Evolutionary conservation across 2,329 filamentous ascomycete species (phyloP).

Genomic region (Fusarium chaquense): DNA sequence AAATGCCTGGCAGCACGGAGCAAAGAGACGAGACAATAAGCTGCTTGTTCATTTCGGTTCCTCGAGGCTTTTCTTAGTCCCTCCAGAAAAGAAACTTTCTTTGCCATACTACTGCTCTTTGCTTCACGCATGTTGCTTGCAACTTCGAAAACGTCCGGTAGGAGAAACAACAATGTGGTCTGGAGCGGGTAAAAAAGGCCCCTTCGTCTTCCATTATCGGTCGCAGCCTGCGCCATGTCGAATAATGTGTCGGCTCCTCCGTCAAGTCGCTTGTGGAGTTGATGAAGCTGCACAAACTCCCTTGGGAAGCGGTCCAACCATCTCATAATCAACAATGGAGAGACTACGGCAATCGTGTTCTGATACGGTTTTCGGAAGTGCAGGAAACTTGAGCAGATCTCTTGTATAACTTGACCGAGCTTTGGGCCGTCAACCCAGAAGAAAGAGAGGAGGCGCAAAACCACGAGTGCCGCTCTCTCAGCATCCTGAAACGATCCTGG

Average conservation of each 20-base stretch:
- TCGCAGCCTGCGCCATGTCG: slow-evolving; percentile 74
- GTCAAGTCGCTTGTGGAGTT: slow-evolving; percentile 70
- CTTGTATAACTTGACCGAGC: slow-evolving; percentile 71
- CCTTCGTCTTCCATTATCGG: slow-evolving; percentile 68
- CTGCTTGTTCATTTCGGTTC: slow-evolving; percentile 74
- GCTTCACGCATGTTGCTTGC: slow-evolving; percentile 74
- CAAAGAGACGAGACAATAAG: slow-evolving; percentile 73
- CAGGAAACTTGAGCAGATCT: slow-evolving; percentile 74
- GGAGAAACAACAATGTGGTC: slow-evolving; percentile 70
- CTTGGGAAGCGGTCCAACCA: slow-evolving; percentile 75
- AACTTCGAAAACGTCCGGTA: slow-evolving; percentile 77
- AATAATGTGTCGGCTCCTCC: slow-evolving; percentile 75
- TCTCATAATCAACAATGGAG: slow-evolving; percentile 72
- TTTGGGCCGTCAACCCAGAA: slow-evolving; percentile 74
- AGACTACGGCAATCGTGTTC: slow-evolving; percentile 70
- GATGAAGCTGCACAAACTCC: slow-evolving; percentile 74
- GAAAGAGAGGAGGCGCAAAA: slow-evolving; percentile 70
- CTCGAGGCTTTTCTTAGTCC: slow-evolving; percentile 71
- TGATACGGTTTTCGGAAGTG: slow-evolving; percentile 74
- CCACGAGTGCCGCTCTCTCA: slow-evolving; percentile 65
- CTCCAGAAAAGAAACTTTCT: slow-evolving; percentile 75
- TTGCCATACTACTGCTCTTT: slow-evolving; percentile 71
- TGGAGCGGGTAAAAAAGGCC: slow-evolving; percentile 72
- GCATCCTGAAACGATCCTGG: slow-evolving; percentile 59
- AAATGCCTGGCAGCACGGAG: slow-evolving; percentile 74